phyloP scores from a whole-genome alignment of 768 basidiomycete species.

The Pseudohyphozyma bogoriensis region DNA sequence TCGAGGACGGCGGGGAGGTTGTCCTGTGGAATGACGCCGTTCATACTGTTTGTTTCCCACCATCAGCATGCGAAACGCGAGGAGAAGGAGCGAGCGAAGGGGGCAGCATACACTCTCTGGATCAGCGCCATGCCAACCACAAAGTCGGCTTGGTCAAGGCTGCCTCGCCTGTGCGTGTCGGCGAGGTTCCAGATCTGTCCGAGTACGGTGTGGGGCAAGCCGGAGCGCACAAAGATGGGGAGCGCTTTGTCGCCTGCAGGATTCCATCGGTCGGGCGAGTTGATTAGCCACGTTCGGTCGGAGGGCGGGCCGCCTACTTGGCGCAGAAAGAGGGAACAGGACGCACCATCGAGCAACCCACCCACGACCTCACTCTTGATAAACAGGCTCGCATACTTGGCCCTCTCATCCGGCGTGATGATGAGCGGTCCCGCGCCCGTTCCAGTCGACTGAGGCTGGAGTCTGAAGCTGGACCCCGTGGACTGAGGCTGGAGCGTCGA shows the following conservation, averaged over 20 bases:
- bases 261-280: not conserved
- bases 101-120: conserved; percentile 73
- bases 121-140: conserved; percentile 76
- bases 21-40: conserved; percentile 43
- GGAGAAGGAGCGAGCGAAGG: conserved; percentile 77
- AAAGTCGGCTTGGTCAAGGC: conserved; percentile 82
- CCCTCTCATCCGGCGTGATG: conserved; percentile 53
- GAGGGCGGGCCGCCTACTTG: too few relatives aligned
- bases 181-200: conserved; percentile 91
- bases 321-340: too few relatives aligned
- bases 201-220: conserved; percentile 72
- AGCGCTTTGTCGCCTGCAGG: conserved; percentile 78
- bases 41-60: conserved; percentile 55
- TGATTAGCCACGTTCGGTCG: too few relatives aligned
- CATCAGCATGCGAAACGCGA: conserved; percentile 36
- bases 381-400: conserved; percentile 78
- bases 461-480: not conserved
- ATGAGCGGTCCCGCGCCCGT: not conserved
- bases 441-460: not conserved
- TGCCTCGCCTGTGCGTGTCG: conserved; percentile 86
- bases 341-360: conserved; percentile 65
- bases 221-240: conserved; percentile 82
- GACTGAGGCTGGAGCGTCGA: conserved; percentile 1
- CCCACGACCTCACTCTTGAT: conserved; percentile 51
- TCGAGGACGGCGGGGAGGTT: conserved; percentile 15